Conservation (phyloP, 2,329 filamentous ascomycete genomes). For the Aspergillus calidoustus region DNA sequence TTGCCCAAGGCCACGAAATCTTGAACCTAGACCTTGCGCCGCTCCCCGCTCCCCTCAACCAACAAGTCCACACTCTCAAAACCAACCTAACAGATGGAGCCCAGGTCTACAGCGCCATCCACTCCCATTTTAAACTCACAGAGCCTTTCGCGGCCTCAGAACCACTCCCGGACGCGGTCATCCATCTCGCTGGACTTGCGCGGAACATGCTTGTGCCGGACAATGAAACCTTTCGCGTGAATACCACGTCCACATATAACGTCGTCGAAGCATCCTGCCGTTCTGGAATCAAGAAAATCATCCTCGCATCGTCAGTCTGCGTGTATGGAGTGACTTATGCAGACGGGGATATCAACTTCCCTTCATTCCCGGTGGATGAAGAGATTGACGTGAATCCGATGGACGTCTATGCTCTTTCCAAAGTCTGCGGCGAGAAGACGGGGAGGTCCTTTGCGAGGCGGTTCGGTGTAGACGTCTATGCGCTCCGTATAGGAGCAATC, state of each 20-base stretch:
- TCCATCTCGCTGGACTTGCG: slow-evolving; percentile 65
- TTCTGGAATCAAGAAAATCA: slow-evolving; percentile 64
- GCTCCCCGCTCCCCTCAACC: background rate
- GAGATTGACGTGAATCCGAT: slow-evolving; percentile 53
- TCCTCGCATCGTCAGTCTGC: slow-evolving; percentile 62
- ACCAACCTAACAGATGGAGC: background rate
- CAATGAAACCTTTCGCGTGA: slow-evolving; percentile 61
- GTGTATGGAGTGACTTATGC: slow-evolving; percentile 66
- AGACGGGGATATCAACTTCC: slow-evolving; percentile 61
- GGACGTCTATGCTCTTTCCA: slow-evolving; percentile 65
- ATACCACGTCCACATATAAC: slow-evolving; percentile 63
- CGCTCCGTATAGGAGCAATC: slow-evolving; percentile 64
- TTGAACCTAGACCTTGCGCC: slow-evolving; percentile 3
- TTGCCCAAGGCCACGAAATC: background rate
- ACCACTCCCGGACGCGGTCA: slow-evolving; percentile 61
- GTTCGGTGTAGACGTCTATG: slow-evolving; percentile 63
- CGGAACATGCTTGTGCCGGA: slow-evolving; percentile 65
- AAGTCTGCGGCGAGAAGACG: slow-evolving; percentile 62
- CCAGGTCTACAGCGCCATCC: background rate
- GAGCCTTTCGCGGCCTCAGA: slow-evolving; percentile 42
- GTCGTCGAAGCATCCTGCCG: slow-evolving; percentile 67
- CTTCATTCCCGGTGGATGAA: slow-evolving; percentile 54
- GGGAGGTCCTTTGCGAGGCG: slow-evolving; percentile 61
- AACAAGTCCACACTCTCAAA: background rate
- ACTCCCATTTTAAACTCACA: slow-evolving; percentile 56